Conservation (phyloP, 805 yeast species). For the Cyberlindnera mycetangii region DNA sequence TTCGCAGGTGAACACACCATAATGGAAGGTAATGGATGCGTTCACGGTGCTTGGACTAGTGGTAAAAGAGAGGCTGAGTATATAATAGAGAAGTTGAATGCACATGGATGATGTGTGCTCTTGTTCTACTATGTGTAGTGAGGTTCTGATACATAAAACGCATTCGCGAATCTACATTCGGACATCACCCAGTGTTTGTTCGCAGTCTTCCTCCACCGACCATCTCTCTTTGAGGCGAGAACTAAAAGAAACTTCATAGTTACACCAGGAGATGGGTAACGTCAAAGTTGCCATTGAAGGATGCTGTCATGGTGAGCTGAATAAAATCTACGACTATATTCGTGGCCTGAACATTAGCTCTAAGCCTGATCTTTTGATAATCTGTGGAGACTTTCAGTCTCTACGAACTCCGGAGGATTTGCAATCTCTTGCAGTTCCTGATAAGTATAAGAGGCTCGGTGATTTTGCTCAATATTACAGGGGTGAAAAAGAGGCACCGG, state of each 20-base stretch:
- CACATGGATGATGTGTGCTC: not conserved
- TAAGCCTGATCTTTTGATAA: constrained; percentile 57
- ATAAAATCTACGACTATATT: constrained; percentile 48
- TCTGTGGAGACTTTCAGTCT: constrained; percentile 93
- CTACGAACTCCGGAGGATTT: constrained; percentile 63
- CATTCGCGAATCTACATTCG: no score
- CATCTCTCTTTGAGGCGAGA: no score
- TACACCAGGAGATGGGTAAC: not conserved
- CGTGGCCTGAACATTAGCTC: constrained; percentile 16
- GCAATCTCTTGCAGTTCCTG: constrained; percentile 71
- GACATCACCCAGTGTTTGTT: no score
- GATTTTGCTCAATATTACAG: constrained; percentile 75
- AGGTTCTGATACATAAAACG: no score
- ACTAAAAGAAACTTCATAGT: not conserved
- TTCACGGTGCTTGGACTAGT: constrained; percentile 85
- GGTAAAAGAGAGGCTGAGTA: constrained; percentile 57
- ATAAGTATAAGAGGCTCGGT: constrained; percentile 69
- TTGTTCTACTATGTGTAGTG: no score
- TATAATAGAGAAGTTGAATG: constrained; percentile 20
- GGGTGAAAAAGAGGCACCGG: constrained; percentile 63
- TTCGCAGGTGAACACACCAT: constrained; percentile 93
- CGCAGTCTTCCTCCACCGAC: no score
- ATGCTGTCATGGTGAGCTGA: constrained; percentile 83
- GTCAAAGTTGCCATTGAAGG: constrained; percentile 72
- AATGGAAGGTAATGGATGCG: constrained; percentile 86